phyloP scores from a whole-genome alignment of 2,329 filamentous ascomycete genomes.

The Tothia fuscella region DNA sequence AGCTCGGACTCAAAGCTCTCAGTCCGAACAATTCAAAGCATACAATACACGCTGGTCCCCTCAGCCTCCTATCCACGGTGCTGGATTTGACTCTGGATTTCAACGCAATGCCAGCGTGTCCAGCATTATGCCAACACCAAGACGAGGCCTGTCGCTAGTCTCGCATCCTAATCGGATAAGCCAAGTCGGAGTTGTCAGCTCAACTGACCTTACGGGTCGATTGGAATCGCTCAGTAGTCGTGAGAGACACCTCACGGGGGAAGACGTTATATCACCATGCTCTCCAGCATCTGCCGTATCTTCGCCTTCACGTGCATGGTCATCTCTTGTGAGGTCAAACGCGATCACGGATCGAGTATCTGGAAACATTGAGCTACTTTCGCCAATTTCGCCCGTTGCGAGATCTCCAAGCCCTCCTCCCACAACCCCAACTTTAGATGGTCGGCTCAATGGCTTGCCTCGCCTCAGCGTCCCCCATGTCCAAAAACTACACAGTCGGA shows the following conservation, averaged over 20 bases:
- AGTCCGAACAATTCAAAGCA: not conserved
- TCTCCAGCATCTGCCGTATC: not conserved
- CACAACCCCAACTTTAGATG: not conserved
- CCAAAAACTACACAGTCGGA: not conserved
- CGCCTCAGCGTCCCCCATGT: not conserved
- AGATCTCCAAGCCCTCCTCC: not conserved
- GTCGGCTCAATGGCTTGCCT: constrained; percentile 1
- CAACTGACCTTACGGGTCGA: not conserved
- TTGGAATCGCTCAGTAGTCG: not conserved
- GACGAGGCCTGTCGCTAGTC: constrained; percentile 1
- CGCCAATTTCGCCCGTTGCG: not conserved
- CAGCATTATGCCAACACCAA: constrained; percentile 6
- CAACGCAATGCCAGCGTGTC: not conserved
- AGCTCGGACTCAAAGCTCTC: not conserved
- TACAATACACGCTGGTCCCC: not conserved
- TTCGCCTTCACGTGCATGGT: too few relatives aligned
- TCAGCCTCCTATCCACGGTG: not conserved
- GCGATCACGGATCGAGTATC: not conserved
- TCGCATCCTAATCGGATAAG: not conserved
- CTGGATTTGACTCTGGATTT: not conserved
- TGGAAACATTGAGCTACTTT: not conserved
- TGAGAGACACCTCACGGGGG: not conserved
- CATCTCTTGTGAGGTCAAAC: not conserved
- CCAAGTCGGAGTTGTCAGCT: not conserved
- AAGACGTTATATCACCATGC: constrained; percentile 4